Conservation (phyloP, 345 rosid species). For the Salix exigua region DNA sequence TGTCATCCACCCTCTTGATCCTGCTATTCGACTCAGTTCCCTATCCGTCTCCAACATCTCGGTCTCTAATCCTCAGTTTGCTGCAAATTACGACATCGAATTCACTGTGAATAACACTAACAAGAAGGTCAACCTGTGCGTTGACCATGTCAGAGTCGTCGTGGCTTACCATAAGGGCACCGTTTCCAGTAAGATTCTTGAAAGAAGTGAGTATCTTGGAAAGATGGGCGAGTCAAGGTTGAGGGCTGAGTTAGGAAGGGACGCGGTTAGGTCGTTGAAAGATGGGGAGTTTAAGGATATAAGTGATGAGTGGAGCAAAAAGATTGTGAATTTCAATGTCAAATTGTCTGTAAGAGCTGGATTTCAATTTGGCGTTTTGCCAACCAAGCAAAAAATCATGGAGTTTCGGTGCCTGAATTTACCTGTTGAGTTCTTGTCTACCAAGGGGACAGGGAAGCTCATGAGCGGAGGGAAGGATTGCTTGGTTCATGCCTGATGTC, state of each 20-base stretch:
- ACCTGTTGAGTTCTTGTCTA: background rate
- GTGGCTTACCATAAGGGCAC: background rate
- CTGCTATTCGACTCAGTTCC: conserved; percentile 24
- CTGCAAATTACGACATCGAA: conserved; percentile 9
- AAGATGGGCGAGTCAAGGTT: background rate
- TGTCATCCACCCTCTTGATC: conserved; percentile 22
- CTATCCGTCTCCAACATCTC: conserved; percentile 21
- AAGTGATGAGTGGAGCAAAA: conserved; percentile 21
- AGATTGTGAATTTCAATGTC: conserved; percentile 9
- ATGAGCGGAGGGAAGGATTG: background rate
- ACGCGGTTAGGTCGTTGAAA: background rate
- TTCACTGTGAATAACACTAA: conserved; percentile 20
- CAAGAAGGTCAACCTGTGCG: conserved; percentile 10
- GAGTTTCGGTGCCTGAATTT: background rate
- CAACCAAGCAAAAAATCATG: background rate
- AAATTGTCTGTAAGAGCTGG: background rate
- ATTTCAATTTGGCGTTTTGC: background rate
- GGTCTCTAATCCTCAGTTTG: background rate
- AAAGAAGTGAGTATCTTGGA: background rate
- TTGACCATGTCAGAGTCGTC: background rate
- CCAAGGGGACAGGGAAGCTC: conserved; percentile 11
- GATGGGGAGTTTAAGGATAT: conserved; percentile 3
- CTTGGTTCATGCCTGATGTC: background rate
- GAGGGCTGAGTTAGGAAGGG: background rate
- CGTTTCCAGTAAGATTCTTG: background rate